Evolutionary conservation across 768 basidiomycete species (phyloP), one percentile per base, ranked within the genome.

Genomic region (Candolleomyces efflorescens): DNA sequence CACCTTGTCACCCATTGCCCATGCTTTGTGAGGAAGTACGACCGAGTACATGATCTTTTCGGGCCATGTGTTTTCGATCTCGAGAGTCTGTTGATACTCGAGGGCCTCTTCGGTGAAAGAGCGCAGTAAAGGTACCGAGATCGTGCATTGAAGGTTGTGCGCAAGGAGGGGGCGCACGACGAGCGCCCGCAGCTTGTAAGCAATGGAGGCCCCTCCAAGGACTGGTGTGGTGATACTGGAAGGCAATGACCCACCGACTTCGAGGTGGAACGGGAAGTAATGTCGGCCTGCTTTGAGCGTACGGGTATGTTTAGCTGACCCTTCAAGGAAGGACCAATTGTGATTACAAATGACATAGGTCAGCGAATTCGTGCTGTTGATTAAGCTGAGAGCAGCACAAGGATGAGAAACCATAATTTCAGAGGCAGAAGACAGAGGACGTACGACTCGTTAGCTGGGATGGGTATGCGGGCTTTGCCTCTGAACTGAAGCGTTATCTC

Each of bases 11-110:
- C 94, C 95, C 0, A 87, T 90, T 0, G 94, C 92, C 86, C 90
- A 98, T 0, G 95, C 96, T 68, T 95, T 96, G 79, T 96, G 94
- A 0, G 95, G 95, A 32, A 98, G 72, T 75, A 94, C 90, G 67
- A 93, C 83, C 5, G 89, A 87, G 70, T 96, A 98, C 94, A 95
- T 96, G 72, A 97, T 76, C 75, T 98, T 98, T 20, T 89, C 89
- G 0, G 96, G 94, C 96, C 96, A 98, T 15, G 94, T 94, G 70
- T 95, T 97, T 71, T 97, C 92, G 62, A 92, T 87, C 70, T 98
- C 96, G 58, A 97, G 81, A 1, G 93, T 93, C 68, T 98, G 94
- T 65, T 93, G 95, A 76, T 92, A 98, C 70, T 98, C 96, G 64
- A 97, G 82, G 0, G 95, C 89, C 60, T 94, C 93, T 1, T 83